These are phyloP conservation scores for Podospora pseudoanserina DNA, from an alignment of 495 filamentous ascomycete genomes.

Conservation along the genomic window DNA sequence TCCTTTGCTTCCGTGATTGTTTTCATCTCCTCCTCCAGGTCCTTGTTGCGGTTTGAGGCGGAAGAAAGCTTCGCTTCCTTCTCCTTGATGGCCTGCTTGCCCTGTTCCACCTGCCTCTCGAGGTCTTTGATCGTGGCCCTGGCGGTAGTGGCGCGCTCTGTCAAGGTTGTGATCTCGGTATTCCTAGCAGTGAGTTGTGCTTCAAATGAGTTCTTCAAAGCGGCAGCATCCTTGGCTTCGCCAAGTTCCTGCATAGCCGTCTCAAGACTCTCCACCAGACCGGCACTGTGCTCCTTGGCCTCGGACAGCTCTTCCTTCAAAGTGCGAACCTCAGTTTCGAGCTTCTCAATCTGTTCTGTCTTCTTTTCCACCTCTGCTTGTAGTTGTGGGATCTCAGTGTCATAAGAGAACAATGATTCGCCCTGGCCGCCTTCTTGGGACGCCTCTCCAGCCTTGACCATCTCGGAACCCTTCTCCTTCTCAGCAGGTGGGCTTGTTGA, in stretches of 20 bases:
- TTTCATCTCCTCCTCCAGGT: constrained; percentile 38
- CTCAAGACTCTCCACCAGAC: constrained; percentile 61
- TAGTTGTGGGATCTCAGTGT: constrained; percentile 63
- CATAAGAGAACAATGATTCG: constrained; percentile 87
- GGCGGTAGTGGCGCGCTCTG: constrained; percentile 49
- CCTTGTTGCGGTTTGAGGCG: constrained; percentile 28
- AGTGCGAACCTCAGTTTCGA: constrained; percentile 35
- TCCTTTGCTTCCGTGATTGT: constrained; percentile 31
- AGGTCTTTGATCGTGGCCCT: constrained; percentile 52
- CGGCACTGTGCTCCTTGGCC: constrained; percentile 61
- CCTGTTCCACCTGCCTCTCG: constrained; percentile 46
- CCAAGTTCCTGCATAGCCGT: constrained; percentile 56
- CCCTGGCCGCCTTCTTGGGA: constrained; percentile 44
- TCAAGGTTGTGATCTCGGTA: constrained; percentile 44
- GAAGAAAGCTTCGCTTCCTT: constrained; percentile 32
- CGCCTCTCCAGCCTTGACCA: constrained; percentile 32
- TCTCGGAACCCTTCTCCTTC: neutral
- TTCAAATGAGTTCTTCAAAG: constrained; percentile 47
- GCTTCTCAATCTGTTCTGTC: constrained; percentile 37
- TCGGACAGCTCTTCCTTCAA: constrained; percentile 42
- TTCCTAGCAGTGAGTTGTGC: constrained; percentile 49
- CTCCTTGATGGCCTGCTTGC: constrained; percentile 37
- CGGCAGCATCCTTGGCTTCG: constrained; percentile 54
- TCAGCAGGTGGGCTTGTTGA: constrained; percentile 1
- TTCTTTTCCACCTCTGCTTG: constrained; percentile 58